Evolutionary conservation across 805 yeast species (phyloP), one percentile per base, ranked within the genome.

Genomic region (Candida lessepsii): DNA sequence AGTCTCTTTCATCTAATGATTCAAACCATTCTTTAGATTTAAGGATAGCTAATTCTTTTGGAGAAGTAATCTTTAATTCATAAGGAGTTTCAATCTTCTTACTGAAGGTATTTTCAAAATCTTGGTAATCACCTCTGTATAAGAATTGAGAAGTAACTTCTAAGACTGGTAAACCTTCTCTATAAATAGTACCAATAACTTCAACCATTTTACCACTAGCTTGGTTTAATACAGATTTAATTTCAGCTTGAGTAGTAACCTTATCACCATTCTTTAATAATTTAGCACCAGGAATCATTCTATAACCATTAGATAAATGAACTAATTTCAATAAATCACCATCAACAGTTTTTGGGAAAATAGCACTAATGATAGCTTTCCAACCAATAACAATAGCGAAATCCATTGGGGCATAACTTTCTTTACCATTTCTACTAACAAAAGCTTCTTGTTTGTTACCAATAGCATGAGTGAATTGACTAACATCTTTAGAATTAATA

Each of bases 21-120:
- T 87, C 88, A 80, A 95, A 91, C 99, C 99, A 93, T 70, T 93
- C 98, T 76, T 93, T 93, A 18, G 98, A 87, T 58, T 80, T 79
- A 65, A 93, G 76, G 44, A 93, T 88, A 37, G 99, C 96, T 53
- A 89, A 83, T 58, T 93, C 98, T 73, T 87, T 89, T 33, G 86
- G 73, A 36, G 91, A 67, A 47, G 74, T 73, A 58, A 93, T 71
- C 26, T 76, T 61, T 46, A 93, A 72, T 70, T 90, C 84, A 58
- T 82, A 86, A 42, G 97, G 96, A 46, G 88, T 81, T 70, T 93
- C 98, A 42, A 79, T 71, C 47, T 78, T 79, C 67, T 86, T 86
- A 67, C 86, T 83, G 81, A 93, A 93, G 30, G 98, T 88, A 73
- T 89, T 88, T 61, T 83, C 86, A 61, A 76, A 93, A 67, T 93